A percentile compares a stretch with the other conserved stretches of the same genome.
Evolutionary conservation across 208 protist species (phyloP).

Genomic region (Polymyxa betae): DNA sequence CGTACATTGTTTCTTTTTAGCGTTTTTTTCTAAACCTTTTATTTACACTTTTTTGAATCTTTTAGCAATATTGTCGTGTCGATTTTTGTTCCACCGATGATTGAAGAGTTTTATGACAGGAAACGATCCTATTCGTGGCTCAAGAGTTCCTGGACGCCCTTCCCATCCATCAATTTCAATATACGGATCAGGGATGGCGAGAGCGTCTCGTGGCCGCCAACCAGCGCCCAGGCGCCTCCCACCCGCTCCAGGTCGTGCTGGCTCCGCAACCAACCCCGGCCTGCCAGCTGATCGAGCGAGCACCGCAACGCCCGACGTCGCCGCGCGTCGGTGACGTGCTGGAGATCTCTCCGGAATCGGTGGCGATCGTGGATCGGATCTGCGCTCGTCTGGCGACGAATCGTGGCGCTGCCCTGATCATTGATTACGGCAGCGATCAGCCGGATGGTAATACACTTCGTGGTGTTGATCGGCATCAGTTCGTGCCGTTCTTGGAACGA

Average conservation of each 20-base stretch:
- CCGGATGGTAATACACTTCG: background rate
- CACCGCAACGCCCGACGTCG: background rate
- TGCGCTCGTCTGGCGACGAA: background rate
- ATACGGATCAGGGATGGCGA: conserved; percentile 59
- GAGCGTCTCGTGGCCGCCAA: conserved; percentile 50
- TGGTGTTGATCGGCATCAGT: background rate
- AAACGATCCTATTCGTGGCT: conserved; percentile 46
- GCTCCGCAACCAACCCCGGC: conserved; percentile 49
- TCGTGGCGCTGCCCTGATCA: conserved; percentile 63
- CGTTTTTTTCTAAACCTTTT: background rate
- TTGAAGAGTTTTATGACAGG: background rate
- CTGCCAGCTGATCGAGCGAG: background rate
- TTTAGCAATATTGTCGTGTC: no score
- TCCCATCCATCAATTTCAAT: conserved; percentile 66
- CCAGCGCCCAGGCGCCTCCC: background rate
- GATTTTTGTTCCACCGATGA: no score
- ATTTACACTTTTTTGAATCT: background rate
- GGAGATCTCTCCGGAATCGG: conserved; percentile 54
- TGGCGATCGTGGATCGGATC: conserved; percentile 32
- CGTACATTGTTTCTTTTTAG: background rate
- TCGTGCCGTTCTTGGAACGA: conserved; percentile 33
- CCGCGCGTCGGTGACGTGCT: background rate
- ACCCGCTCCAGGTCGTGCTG: conserved; percentile 46
- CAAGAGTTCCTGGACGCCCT: conserved; percentile 70
- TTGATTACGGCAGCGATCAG: conserved; percentile 65